Evolutionary conservation across 805 yeast species (phyloP), one percentile per base, ranked within the genome.

Genomic region (Wickerhamomyces ciferrii): DNA sequence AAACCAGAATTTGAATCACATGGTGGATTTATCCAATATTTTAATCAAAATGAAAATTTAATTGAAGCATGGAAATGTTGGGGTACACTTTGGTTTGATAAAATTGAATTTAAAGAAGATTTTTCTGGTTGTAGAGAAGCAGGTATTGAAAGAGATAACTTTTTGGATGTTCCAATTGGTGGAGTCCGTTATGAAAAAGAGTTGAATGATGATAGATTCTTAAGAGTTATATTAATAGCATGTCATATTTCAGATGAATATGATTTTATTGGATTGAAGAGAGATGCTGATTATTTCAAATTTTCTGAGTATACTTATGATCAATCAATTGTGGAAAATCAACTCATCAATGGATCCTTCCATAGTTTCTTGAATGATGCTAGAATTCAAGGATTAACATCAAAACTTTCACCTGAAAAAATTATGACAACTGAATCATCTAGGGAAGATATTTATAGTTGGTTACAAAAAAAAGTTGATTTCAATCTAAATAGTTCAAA

Each of bases 21-120:
- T 57, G 52, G 70, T 0, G 67, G 71, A 43, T 62, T 72, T 39
- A 51, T 84, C n/a, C 67, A 71, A 5, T 61, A 74, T 52, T 81
- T 79, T 54, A 73, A 79, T 51, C 70, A 76, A 42, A 74, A 78
- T 59, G 92, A 85, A 59, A 76, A 70, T 39, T 66, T 86, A 43
- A 80, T 86, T 39, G 95, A 87, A 63, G 84, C 82, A 19, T 86
- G 91, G 91, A 83, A 82, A 59, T 81, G 90, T 56, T 85, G 92
- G 89, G 95, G 95, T 2, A 77, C 89, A 0, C 60, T 87, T 38
- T 86, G 94, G 92, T 87, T 78, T 64, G 91, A 86, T 62, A 67
- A 68, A 23, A 68, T 86, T 36, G 58, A 68, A 15, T 60, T 71
- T 39, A 85, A 84, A 56, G 69, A 67, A 5, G 86, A 81, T 52